phyloP scores from a whole-genome alignment of 192 early-diverging fungal species.

The Entomortierella beljakovae region DNA sequence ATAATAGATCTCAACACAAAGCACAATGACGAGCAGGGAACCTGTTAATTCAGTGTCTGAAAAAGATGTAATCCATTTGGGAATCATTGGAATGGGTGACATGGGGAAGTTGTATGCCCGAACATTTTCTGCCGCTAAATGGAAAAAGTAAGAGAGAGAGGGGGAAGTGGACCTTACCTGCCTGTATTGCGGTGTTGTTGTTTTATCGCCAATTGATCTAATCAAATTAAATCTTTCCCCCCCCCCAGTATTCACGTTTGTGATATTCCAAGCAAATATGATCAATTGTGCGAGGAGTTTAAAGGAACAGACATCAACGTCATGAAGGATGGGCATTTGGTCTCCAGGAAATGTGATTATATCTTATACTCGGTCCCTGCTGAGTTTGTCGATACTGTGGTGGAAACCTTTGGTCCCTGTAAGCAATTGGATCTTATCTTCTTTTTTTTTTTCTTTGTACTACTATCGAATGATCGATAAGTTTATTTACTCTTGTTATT shows the following conservation, averaged over 20 bases:
- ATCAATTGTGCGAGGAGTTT: constrained; percentile 71
- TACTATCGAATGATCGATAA: no score
- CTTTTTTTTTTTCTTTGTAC: background rate
- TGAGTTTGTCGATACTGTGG: constrained; percentile 84
- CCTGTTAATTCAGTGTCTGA: constrained; percentile 51
- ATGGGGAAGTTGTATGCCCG: constrained; percentile 94
- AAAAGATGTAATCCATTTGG: constrained; percentile 77
- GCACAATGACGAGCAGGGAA: constrained; percentile 2
- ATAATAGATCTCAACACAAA: background rate
- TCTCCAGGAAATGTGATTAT: constrained; percentile 87
- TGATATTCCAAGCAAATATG: constrained; percentile 84
- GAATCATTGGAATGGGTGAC: constrained; percentile 95
- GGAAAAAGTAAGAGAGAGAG: constrained; percentile 70
- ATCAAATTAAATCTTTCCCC: background rate
- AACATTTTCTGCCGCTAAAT: constrained; percentile 78
- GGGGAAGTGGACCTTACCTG: no score
- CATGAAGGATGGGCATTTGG: constrained; percentile 83
- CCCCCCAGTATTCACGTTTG: constrained; percentile 83
- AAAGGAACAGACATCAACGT: constrained; percentile 70
- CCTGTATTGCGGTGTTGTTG: no score
- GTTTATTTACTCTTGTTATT: constrained; percentile 6
- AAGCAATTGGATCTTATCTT: constrained; percentile 19
- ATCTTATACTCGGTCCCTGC: constrained; percentile 98
- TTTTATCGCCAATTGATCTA: background rate
- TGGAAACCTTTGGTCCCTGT: constrained; percentile 86